Conservation (phyloP, 2,329 filamentous ascomycete species). For the Ustulina deusta region DNA sequence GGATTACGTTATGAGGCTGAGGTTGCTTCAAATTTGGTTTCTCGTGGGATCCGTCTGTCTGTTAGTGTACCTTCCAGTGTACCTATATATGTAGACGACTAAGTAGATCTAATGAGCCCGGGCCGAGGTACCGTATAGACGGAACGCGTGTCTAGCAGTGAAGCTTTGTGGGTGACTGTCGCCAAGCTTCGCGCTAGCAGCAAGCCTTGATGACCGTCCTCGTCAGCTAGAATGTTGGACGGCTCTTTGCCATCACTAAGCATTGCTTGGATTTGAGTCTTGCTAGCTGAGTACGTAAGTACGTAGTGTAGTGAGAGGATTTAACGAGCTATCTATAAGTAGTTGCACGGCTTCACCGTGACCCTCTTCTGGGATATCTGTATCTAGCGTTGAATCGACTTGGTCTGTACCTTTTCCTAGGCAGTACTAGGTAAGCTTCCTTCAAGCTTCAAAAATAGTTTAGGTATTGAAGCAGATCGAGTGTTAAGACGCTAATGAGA, state of each 20-base stretch:
- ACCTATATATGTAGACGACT: background rate
- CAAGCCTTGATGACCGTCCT: constrained; percentile 1
- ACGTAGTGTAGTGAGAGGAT: constrained; percentile 6
- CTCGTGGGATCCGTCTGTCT: background rate
- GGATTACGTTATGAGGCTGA: constrained; percentile 7
- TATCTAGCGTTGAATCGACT: constrained; percentile 5
- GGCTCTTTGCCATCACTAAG: constrained; percentile 3
- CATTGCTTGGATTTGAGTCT: constrained; percentile 1
- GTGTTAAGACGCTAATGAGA: constrained; percentile 27
- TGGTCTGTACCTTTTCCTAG: constrained; percentile 14
- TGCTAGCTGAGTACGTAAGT: background rate
- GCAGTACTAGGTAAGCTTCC: constrained; percentile 7
- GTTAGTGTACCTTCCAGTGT: background rate
- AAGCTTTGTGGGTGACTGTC: background rate
- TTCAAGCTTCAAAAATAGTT: constrained; percentile 3
- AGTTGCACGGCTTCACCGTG: constrained; percentile 32
- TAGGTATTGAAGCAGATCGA: constrained; percentile 5
- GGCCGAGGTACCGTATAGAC: constrained; percentile 6
- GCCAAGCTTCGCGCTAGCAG: constrained; percentile 12
- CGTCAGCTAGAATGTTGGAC: constrained; percentile 3
- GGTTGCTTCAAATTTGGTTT: background rate
- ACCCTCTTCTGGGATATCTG: constrained; percentile 12
- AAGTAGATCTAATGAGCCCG: constrained; percentile 6
- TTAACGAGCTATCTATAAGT: constrained; percentile 4
- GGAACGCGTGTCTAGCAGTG: constrained; percentile 1